These are phyloP conservation scores for Colletotrichum chrysophilum DNA, from an alignment of 2,329 filamentous ascomycete species.

Conservation along the genomic window DNA sequence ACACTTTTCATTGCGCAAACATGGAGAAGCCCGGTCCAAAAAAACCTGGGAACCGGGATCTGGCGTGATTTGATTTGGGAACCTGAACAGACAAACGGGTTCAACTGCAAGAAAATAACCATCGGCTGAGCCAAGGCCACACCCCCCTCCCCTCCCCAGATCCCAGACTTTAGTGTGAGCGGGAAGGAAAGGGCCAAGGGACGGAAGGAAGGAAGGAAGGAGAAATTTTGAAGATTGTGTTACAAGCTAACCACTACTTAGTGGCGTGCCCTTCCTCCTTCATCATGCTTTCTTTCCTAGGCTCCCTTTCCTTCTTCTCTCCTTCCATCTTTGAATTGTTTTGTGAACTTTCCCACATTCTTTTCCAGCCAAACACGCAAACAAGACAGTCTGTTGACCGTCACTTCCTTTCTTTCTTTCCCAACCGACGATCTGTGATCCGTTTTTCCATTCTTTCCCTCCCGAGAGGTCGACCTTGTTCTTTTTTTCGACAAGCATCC, in stretches of 20 bases:
- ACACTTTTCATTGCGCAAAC: neutral
- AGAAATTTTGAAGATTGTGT: neutral
- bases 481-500: neutral
- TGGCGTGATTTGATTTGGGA: neutral
- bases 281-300: neutral
- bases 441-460: constrained; percentile 18
- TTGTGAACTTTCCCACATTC: constrained; percentile 4
- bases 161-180: neutral
- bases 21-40: constrained; percentile 5
- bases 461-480: neutral
- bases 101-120: neutral
- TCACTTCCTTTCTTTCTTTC: constrained; percentile 20
- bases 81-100: neutral
- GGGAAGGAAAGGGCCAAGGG: neutral
- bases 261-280: constrained; percentile 10
- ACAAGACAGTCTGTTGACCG: constrained; percentile 15
- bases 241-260: constrained; percentile 14
- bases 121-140: neutral
- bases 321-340: constrained; percentile 12
- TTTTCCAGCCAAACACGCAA: constrained; percentile 13
- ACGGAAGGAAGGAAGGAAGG: neutral
- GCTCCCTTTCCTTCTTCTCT: neutral
- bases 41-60: neutral
- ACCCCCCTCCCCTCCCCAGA: neutral
- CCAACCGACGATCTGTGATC: constrained; percentile 19